These are phyloP conservation scores for Chloromonas sp. DNA, from an alignment of 163 green algal species.

Conservation along the genomic window DNA sequence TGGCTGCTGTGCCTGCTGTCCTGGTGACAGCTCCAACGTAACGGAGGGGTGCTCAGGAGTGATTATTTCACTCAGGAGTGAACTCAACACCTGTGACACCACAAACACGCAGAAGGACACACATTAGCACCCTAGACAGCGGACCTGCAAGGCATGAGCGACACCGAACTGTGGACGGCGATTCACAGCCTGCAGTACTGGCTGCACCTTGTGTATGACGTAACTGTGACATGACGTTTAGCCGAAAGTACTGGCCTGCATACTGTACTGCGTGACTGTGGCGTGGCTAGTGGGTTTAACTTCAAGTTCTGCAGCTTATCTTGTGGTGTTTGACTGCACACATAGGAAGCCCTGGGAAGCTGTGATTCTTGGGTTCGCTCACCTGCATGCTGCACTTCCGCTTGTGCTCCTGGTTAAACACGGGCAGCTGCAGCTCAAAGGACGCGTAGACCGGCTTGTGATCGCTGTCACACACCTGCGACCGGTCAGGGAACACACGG, in stretches of 20 bases:
- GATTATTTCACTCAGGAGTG: neutral
- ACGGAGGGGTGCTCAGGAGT: neutral
- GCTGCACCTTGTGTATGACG: no score
- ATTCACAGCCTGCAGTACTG: no score
- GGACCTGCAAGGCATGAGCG: no score
- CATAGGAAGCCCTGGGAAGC: no score
- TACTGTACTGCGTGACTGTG: no score
- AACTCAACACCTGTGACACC: neutral
- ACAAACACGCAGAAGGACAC: neutral
- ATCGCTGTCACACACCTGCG: neutral
- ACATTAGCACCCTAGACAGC: neutral
- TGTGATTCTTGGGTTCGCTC: neutral
- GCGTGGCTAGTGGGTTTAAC: no score
- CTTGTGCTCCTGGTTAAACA: neutral
- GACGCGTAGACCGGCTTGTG: neutral
- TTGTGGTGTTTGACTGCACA: no score
- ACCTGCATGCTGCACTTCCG: slow-evolving; percentile 14
- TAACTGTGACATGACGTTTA: no score
- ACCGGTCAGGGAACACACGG: neutral
- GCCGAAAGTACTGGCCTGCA: no score
- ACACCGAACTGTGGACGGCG: no score
- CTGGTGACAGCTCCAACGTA: neutral
- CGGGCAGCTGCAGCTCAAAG: neutral
- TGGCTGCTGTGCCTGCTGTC: neutral
- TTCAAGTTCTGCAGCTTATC: no score